Percentiles rank a stretch among this genome's conserved stretches.
Conservation (phyloP, 352 stramenopile species). For the Peronospora belbahrii region DNA sequence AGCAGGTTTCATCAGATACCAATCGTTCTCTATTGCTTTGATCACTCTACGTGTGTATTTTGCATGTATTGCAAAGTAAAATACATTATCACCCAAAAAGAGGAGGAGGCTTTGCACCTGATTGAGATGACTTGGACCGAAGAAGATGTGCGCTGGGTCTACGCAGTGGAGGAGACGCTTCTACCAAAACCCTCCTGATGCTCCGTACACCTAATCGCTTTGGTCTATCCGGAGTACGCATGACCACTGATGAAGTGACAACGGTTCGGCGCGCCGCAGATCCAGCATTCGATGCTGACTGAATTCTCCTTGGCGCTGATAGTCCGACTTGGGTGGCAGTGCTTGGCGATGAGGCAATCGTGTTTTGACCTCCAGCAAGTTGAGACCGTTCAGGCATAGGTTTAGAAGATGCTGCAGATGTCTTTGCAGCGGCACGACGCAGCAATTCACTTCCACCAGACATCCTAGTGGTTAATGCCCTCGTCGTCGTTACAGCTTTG, state of each 20-base stretch:
- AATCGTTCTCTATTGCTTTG: conserved; percentile 1
- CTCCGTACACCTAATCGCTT: conserved; percentile 37
- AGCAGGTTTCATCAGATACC: not conserved
- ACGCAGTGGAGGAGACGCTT: conserved; percentile 67
- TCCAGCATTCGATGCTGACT: conserved; percentile 1
- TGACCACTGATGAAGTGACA: conserved; percentile 38
- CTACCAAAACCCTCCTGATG: conserved; percentile 47
- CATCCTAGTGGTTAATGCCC: not conserved
- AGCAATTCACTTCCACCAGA: conserved; percentile 4
- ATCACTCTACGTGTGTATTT: not conserved
- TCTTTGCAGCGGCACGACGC: conserved; percentile 4
- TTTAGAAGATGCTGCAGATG: not conserved
- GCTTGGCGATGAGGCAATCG: conserved; percentile 1
- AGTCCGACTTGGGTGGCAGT: not conserved
- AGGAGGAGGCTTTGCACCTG: conserved; percentile 16
- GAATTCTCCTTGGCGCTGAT: conserved; percentile 1
- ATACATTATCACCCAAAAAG: conserved; percentile 22
- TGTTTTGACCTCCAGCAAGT: conserved; percentile 3
- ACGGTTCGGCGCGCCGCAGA: conserved; percentile 3
- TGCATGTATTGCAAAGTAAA: not conserved
- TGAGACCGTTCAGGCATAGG: conserved; percentile 13
- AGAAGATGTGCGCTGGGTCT: conserved; percentile 30
- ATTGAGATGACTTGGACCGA: conserved; percentile 13
- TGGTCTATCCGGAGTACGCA: conserved; percentile 73
- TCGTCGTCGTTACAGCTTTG: not conserved